Percentiles rank a stretch among this genome's conserved stretches.
Conservation (phyloP, 2,329 filamentous ascomycete genomes). For the Aspergillus calidoustus region DNA sequence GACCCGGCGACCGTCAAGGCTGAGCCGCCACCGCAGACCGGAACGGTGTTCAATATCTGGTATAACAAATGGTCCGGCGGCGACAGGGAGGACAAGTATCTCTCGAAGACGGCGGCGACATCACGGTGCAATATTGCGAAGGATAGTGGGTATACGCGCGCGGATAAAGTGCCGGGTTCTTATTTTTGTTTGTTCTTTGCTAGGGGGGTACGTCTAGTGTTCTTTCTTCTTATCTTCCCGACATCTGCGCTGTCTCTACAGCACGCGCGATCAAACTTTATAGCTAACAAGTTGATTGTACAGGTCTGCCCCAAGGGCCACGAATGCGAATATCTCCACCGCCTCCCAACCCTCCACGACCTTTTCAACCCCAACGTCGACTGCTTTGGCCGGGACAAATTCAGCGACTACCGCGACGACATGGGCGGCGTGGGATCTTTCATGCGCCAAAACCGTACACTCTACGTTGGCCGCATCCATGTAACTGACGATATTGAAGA, state of each 20-base stretch:
- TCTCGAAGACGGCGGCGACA: conserved; percentile 79
- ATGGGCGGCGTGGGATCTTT: conserved; percentile 98
- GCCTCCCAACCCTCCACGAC: conserved; percentile 83
- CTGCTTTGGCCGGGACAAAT: conserved; percentile 93
- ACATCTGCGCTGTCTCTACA: not conserved
- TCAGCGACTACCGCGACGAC: conserved; percentile 90
- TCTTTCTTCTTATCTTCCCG: not conserved
- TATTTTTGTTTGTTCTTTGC: conserved; percentile 93
- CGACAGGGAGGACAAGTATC: conserved; percentile 89
- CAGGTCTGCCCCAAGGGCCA: conserved; percentile 70
- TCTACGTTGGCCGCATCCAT: conserved; percentile 93
- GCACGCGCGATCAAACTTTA: not conserved
- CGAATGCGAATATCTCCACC: conserved; percentile 93
- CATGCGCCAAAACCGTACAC: conserved; percentile 87
- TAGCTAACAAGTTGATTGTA: not conserved
- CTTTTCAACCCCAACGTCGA: conserved; percentile 93
- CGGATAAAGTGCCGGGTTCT: conserved; percentile 75
- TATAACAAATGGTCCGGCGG: conserved; percentile 99
- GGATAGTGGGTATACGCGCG: conserved; percentile 78
- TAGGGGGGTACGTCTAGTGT: conserved; percentile 57
- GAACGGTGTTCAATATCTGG: conserved; percentile 97
- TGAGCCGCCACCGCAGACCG: conserved; percentile 87
- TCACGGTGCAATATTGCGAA: conserved; percentile 84
- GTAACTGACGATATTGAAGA: conserved; percentile 98
- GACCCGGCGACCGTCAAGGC: conserved; percentile 81